Percentiles rank a stretch among this genome's conserved stretches.
These are phyloP conservation scores for Logfia minima DNA, from an alignment of 129 eudicot species.

Conservation along the genomic window DNA sequence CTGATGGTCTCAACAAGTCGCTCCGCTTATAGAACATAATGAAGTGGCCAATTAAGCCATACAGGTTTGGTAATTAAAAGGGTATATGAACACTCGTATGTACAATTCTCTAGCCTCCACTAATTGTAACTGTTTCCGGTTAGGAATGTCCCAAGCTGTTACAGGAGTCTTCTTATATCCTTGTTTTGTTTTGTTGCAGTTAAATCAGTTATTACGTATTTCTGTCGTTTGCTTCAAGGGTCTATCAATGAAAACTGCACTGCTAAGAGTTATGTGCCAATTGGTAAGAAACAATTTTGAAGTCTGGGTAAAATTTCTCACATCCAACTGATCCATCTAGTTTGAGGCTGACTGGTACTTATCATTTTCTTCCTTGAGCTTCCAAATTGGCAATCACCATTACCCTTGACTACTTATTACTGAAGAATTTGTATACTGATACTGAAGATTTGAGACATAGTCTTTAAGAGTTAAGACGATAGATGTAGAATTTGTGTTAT, in stretches of 20 bases:
- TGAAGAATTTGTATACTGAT: too few species aligned
- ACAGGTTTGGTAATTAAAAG: background rate
- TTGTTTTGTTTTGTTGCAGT: background rate
- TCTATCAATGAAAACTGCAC: background rate
- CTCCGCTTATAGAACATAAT: too few species aligned
- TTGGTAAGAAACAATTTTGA: background rate
- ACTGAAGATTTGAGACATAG: too few species aligned
- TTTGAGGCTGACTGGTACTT: background rate
- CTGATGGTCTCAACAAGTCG: background rate
- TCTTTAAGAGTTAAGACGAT: too few species aligned
- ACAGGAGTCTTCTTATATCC: background rate
- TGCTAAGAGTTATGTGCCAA: background rate
- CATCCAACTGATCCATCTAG: background rate
- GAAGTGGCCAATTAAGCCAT: background rate
- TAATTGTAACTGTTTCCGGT: background rate
- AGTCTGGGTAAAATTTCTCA: background rate
- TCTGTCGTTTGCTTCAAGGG: background rate
- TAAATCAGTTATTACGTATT: background rate
- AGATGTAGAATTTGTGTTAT: too few species aligned
- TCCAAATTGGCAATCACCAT: too few species aligned
- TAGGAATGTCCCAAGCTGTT: background rate
- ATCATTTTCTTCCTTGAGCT: background rate
- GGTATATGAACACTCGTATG: conserved; percentile 10
- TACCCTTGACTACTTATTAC: too few species aligned
- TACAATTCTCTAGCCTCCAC: background rate